Evolutionary conservation across 805 yeast genomes (phyloP).

Genomic region (Ogataea allantospora): DNA sequence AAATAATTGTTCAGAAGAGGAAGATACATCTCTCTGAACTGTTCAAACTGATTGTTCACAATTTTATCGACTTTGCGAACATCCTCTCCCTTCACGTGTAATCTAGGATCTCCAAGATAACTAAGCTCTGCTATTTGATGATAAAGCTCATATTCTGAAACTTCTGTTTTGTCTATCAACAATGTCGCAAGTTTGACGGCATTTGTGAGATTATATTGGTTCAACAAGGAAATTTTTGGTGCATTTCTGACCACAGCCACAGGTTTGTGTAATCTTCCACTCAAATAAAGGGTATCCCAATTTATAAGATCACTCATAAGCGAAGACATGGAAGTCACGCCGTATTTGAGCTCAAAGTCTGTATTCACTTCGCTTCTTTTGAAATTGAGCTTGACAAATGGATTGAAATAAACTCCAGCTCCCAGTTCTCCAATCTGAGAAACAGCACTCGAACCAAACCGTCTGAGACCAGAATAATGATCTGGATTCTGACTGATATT

Average conservation of each 20-base stretch:
- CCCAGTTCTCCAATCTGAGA: slow-evolving; percentile 65
- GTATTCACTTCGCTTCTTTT: slow-evolving; percentile 33
- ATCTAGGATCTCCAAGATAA: slow-evolving; percentile 87
- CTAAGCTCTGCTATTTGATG: slow-evolving; percentile 76
- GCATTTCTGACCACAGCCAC: slow-evolving; percentile 72
- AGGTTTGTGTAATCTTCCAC: slow-evolving; percentile 94
- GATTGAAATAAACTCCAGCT: slow-evolving; percentile 93
- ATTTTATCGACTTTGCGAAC: slow-evolving; percentile 86
- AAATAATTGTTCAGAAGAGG: slow-evolving; percentile 54
- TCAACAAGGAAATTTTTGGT: slow-evolving; percentile 59
- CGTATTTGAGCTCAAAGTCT: slow-evolving; percentile 64
- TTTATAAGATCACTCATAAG: slow-evolving; percentile 68
- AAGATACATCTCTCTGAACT: slow-evolving; percentile 70
- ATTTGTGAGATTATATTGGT: slow-evolving; percentile 72
- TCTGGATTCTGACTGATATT: slow-evolving; percentile 65
- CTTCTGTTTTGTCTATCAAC: slow-evolving; percentile 40
- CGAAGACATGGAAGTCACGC: slow-evolving; percentile 67
- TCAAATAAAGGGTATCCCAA: slow-evolving; percentile 84
- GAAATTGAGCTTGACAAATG: slow-evolving; percentile 63
- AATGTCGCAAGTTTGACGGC: slow-evolving; percentile 72
- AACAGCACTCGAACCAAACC: slow-evolving; percentile 58
- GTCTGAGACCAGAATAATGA: slow-evolving; percentile 73
- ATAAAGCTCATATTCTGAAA: slow-evolving; percentile 53
- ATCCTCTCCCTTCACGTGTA: slow-evolving; percentile 84
- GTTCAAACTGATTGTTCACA: slow-evolving; percentile 68